Evolutionary conservation across 352 stramenopile genomes (phyloP), one percentile per base, ranked within the genome.

Genomic region (Elongisporangium anandrum): DNA sequence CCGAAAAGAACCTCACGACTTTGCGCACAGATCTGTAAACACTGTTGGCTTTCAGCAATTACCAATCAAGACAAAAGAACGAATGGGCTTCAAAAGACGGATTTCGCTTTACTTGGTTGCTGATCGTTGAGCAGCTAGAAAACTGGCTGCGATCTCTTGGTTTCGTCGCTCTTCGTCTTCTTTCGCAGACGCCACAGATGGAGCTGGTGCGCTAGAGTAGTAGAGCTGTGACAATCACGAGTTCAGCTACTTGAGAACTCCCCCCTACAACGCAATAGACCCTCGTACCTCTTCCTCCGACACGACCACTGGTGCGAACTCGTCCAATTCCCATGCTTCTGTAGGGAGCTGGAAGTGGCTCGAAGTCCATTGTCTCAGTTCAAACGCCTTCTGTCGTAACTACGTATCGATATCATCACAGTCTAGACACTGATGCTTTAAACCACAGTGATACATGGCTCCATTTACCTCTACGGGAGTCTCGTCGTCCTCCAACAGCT

Each of bases 401-500:
- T 84, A 54, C 47, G 48, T n/a, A n/a, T n/a, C n/a, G 23, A 24
- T 16, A 45, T n/a, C 26, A 61, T 50, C 13, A 22, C 5, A 26
- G 54, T 26, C 5, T 17, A 48, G n/a, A 51, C 47, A n/a, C n/a
- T 20, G 21, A 49, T 15, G 12, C 9, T 19, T 49, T 12, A 48
- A n/a, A 2, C 0, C 20, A 38, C 9, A 45, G 21, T 7, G 10
- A 47, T n/a, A n/a, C 15, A 45, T 54, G 12, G 3, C 13, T 22
- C 7, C 4, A n/a, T 52, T 23, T 57, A 87, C 77, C 68, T 76
- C 60, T n/a, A 57, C 50, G 10, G 68, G 66, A 17, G 60, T 56
- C n/a, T 75, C 69, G n/a, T 74, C 56, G 50, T 81, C 70, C 34
- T 79, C 68, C 13, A 88, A 54, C 19, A 92, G 67, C 66, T 92